Conservation (phyloP, 2,329 filamentous ascomycete genomes). For the Colletotrichum chrysophilum region DNA sequence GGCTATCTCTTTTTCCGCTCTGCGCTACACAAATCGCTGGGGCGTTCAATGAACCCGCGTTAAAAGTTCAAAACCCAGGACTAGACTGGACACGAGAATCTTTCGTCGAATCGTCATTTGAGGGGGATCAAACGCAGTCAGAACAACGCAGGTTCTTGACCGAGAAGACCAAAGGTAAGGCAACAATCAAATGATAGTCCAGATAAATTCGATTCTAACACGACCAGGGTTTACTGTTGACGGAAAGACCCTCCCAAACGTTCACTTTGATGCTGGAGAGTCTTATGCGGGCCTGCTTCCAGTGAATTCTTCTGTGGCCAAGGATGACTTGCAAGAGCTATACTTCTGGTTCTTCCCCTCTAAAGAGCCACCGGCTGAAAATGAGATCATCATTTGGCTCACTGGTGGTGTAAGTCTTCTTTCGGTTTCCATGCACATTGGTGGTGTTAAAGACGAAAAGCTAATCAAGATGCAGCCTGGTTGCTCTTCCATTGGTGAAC, state of each 20-base stretch:
- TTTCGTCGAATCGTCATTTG: background rate
- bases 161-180: background rate
- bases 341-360: constrained; percentile 72
- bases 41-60: background rate
- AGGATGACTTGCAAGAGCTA: constrained; percentile 50
- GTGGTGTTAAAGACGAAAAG: background rate
- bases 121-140: background rate
- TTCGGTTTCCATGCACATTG: background rate
- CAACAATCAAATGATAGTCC: background rate
- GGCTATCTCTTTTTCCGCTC: accelerated
- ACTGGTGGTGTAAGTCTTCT: constrained; percentile 52
- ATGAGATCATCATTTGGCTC: constrained; percentile 68
- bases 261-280: constrained; percentile 71
- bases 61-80: background rate
- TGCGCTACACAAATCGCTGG: background rate
- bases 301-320: constrained; percentile 47
- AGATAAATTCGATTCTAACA: background rate
- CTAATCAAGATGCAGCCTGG: constrained; percentile 44
- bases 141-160: background rate
- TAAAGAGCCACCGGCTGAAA: constrained; percentile 48
- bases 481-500: constrained; percentile 67
- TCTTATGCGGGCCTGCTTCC: constrained; percentile 67
- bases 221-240: constrained; percentile 65
- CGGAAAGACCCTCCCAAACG: constrained; percentile 68
- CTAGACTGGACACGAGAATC: background rate